A percentile compares a stretch with the other conserved stretches of the same genome.
phyloP scores from a whole-genome alignment of 2,329 filamentous ascomycete genomes.

The Rhinocladiella mackenziei region DNA sequence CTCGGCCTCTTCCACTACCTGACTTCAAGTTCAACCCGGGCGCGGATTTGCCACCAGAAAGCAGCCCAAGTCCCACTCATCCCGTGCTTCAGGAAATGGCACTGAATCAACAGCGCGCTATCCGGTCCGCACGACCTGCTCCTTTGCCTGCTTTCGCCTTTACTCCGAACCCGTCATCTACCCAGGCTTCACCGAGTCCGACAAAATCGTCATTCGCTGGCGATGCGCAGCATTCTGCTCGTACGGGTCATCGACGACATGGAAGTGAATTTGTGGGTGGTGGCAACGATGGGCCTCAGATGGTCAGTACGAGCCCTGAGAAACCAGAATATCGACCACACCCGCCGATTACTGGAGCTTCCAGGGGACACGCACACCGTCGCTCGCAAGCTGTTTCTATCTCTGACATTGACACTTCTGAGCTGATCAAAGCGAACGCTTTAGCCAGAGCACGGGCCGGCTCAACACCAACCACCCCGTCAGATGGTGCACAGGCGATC shows the following conservation, averaged over 20 bases:
- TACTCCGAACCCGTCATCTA: conserved; percentile 13
- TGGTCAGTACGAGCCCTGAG: conserved; percentile 35
- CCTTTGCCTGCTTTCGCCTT: conserved; percentile 30
- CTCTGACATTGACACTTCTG: conserved; percentile 63
- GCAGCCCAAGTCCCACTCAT: conserved; percentile 27
- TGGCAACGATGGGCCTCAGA: conserved; percentile 43
- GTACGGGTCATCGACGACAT: conserved; percentile 63
- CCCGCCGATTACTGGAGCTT: conserved; percentile 46
- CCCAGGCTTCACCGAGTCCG: conserved; percentile 27
- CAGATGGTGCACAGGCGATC: conserved; percentile 34
- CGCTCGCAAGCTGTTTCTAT: conserved; percentile 78
- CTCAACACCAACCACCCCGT: conserved; percentile 55
- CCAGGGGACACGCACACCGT: conserved; percentile 72
- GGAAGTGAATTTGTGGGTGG: conserved; percentile 81
- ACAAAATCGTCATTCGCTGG: conserved; percentile 22
- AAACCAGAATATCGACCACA: conserved; percentile 32
- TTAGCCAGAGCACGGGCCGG: conserved; percentile 52
- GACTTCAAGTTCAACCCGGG: conserved; percentile 32
- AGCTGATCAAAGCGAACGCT: conserved; percentile 61
- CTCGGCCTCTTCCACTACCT: conserved; percentile 22
- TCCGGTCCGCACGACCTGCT: conserved; percentile 26
- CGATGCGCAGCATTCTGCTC: conserved; percentile 13
- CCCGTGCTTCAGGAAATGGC: conserved; percentile 32
- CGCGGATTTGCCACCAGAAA: conserved; percentile 24
- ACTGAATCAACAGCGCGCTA: conserved; percentile 28